Base-by-base conservation (phyloP, 495 filamentous ascomycete species). In the Elaphomyces granulatus region DNA sequence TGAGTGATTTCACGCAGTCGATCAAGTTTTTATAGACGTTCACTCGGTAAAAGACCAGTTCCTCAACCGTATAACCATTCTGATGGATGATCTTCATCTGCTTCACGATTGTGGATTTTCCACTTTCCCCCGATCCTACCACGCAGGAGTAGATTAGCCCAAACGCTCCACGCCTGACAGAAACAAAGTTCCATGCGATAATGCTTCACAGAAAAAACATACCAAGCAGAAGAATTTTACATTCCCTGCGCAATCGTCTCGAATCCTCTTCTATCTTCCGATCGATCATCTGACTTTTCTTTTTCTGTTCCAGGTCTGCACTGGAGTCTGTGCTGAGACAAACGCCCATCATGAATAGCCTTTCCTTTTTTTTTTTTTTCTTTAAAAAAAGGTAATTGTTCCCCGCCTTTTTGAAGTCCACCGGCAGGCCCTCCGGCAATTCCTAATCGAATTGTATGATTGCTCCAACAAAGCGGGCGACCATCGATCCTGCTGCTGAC, bases 61-160 rank as follows among this genome's bases (percentile, higher is more conserved):
- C 90, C 47, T 95, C 87, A 43, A 79, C 71, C 2, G 83, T 81
- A 58, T 96, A 98, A 42, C 90, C 90, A 62, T 93, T 93, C 52
- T 95, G 82, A 52, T 96, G 90, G 48, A 96, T 96, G 52, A 98
- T 96, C 63, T 98, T 98, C 90, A 96, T 98, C 70, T 96, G 90
- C 60, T 96, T 96, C 45, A 98, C 90, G 47, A 96, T 95, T 3
- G 90, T 98, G 36, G 90, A 95, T 62, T 98, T 98, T 36, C 90
- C 90, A 61, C 87, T 95, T 70, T 98, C 90, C 43, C 90, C 90
- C 42, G 90, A 95, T 30, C 90, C 90, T 98, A 6, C 12, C 6
- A 12, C 23, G 23, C 23, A 28, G 52, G 32, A 34, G 34, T 18
- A 37, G 19, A 10, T 50, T 48, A 55, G 45, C 36, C n/a, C 23